A percentile compares a stretch with the other conserved stretches of the same genome.
Conservation (phyloP, 768 basidiomycete genomes). For the Mrakia gelida region DNA sequence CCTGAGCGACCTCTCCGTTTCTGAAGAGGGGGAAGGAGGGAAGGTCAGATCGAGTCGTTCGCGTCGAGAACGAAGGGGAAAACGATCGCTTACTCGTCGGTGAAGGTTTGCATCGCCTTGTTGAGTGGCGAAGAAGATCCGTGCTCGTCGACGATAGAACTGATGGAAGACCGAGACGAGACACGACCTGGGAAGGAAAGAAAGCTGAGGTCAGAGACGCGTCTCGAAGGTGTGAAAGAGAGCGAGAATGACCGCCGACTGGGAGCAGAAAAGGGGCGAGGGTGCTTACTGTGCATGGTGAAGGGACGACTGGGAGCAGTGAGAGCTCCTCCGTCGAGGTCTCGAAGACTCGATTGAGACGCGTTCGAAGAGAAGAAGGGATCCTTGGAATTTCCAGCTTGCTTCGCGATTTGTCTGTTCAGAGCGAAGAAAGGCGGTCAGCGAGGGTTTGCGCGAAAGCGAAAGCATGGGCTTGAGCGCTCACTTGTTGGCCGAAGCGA, state of each 20-base stretch:
- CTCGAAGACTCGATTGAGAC: conserved; percentile 31
- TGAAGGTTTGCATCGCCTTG: conserved; percentile 75
- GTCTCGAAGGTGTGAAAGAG: no score
- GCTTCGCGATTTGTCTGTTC: conserved; percentile 73
- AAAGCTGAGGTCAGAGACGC: conserved; percentile 58
- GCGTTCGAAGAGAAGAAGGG: conserved; percentile 65
- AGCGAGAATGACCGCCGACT: no score
- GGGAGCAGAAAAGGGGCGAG: no score
- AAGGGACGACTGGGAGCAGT: conserved; percentile 65
- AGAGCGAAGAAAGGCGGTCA: no score
- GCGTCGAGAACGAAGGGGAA: no score
- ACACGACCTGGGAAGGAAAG: neutral
- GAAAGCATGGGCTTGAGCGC: no score
- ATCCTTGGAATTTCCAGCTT: conserved; percentile 53
- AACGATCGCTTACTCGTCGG: conserved; percentile 55
- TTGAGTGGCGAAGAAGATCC: conserved; percentile 76
- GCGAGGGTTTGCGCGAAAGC: no score
- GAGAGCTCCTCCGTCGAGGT: conserved; percentile 26
- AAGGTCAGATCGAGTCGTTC: no score
- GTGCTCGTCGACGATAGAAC: conserved; percentile 87
- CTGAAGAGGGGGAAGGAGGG: no score
- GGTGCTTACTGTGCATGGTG: conserved; percentile 53
- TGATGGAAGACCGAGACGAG: conserved; percentile 63
- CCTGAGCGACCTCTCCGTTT: conserved; percentile 82
- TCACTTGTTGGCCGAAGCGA: conserved; percentile 76